Percentiles rank a stretch among this genome's conserved stretches.
These are phyloP conservation scores for Cystobasidium sp. DNA, from an alignment of 1,284 basidiomycete species.

Conservation along the genomic window DNA sequence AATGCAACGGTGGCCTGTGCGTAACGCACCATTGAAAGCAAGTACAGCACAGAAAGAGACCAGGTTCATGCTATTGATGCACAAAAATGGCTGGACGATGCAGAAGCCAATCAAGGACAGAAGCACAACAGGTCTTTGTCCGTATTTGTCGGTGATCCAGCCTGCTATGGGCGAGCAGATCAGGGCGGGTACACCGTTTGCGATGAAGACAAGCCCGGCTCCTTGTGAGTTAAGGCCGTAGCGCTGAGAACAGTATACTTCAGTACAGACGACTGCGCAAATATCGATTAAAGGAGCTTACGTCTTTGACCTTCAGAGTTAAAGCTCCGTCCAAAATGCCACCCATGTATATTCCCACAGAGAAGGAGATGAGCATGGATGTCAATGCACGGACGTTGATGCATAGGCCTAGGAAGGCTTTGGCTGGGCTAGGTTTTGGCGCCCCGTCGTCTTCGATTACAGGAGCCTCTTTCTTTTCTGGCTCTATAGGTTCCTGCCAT, in stretches of 20 bases:
- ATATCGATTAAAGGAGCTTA: background rate
- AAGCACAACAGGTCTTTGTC: conserved; percentile 46
- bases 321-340: conserved; percentile 46
- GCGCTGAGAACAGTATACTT: conserved; percentile 42
- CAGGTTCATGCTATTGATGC: conserved; percentile 47
- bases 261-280: conserved; percentile 11
- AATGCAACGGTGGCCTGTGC: too few relatives aligned
- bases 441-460: background rate
- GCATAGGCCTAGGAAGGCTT: conserved; percentile 20
- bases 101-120: conserved; percentile 43
- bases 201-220: conserved; percentile 52
- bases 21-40: conserved; percentile 45
- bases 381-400: conserved; percentile 28
- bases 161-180: conserved; percentile 44
- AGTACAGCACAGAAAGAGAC: conserved; percentile 51
- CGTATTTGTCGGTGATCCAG: conserved; percentile 45
- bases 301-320: conserved; percentile 21
- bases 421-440: conserved; percentile 8
- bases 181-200: conserved; percentile 46
- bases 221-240: conserved; percentile 48
- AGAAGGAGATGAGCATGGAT: conserved; percentile 43
- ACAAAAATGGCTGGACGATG: conserved; percentile 47
- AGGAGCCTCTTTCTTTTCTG: background rate
- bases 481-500: conserved; percentile 20
- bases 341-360: conserved; percentile 49